phyloP scores from a whole-genome alignment of 2,329 filamentous ascomycete species.

The Beauveria sp. region DNA sequence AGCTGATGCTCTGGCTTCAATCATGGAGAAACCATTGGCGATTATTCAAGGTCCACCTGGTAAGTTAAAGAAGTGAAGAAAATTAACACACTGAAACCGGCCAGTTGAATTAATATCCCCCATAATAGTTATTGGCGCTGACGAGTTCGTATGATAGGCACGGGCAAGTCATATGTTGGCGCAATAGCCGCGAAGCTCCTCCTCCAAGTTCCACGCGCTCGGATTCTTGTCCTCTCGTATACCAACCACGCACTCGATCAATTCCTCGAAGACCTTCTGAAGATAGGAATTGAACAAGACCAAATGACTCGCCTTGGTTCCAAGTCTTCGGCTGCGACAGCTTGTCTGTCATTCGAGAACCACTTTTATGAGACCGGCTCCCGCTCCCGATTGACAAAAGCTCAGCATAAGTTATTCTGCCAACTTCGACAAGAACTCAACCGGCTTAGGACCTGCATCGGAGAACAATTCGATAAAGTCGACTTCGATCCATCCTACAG shows the following conservation, averaged over 20 bases:
- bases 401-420: background rate
- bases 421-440: background rate
- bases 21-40: constrained; percentile 45
- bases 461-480: background rate
- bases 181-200: constrained; percentile 53
- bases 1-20: constrained; percentile 46
- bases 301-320: constrained; percentile 56
- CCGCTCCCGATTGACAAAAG: background rate
- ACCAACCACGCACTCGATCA: constrained; percentile 63
- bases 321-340: constrained; percentile 45
- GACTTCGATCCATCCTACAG: background rate
- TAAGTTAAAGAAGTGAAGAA: constrained; percentile 22
- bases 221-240: constrained; percentile 57
- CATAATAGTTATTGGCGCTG: background rate
- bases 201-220: constrained; percentile 38
- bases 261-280: constrained; percentile 55
- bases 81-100: too few relatives aligned
- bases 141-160: constrained; percentile 37
- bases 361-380: too few relatives aligned
- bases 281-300: constrained; percentile 43
- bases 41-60: constrained; percentile 68
- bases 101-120: background rate
- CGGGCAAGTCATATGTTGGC: constrained; percentile 69
- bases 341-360: constrained; percentile 26
- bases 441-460: background rate